These are phyloP conservation scores for Leccinum imitatum DNA, from an alignment of 768 basidiomycete genomes.

Conservation along the genomic window DNA sequence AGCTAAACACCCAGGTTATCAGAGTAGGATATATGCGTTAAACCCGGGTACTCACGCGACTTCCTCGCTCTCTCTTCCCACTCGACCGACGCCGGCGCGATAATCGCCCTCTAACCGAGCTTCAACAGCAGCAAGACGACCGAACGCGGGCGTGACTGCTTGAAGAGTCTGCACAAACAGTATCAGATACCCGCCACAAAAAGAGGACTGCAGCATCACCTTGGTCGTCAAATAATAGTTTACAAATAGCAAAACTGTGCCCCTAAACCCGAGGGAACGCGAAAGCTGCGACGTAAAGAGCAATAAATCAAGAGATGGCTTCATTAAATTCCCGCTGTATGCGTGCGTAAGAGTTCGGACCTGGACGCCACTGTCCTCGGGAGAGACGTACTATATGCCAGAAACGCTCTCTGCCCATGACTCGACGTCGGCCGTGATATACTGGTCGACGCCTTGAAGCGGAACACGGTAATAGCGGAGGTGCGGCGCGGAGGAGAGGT, in stretches of 20 bases:
- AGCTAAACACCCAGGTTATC: constrained; percentile 42
- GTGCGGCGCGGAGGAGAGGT: constrained; percentile 73
- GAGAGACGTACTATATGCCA: constrained; percentile 76
- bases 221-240: constrained; percentile 86
- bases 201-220: constrained; percentile 10
- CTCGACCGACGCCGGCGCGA: constrained; percentile 77
- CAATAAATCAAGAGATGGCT: constrained; percentile 86
- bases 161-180: constrained; percentile 49
- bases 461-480: constrained; percentile 67
- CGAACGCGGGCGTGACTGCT: constrained; percentile 91
- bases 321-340: constrained; percentile 84
- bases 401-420: constrained; percentile 85
- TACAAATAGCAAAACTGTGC: constrained; percentile 72
- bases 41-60: constrained; percentile 62
- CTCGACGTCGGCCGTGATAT: constrained; percentile 90
- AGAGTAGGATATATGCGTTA: constrained; percentile 1
- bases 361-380: not conserved
- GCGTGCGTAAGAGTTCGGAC: not conserved
- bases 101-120: constrained; percentile 91
- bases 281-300: constrained; percentile 93
- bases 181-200: not conserved
- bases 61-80: constrained; percentile 90
- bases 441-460: constrained; percentile 83
- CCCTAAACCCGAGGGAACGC: constrained; percentile 81
- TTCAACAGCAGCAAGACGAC: constrained; percentile 83